A percentile compares a stretch with the other conserved stretches of the same genome.
Conservation (phyloP, 192 early-diverging fungal species). For the Gigaspora rosea region DNA sequence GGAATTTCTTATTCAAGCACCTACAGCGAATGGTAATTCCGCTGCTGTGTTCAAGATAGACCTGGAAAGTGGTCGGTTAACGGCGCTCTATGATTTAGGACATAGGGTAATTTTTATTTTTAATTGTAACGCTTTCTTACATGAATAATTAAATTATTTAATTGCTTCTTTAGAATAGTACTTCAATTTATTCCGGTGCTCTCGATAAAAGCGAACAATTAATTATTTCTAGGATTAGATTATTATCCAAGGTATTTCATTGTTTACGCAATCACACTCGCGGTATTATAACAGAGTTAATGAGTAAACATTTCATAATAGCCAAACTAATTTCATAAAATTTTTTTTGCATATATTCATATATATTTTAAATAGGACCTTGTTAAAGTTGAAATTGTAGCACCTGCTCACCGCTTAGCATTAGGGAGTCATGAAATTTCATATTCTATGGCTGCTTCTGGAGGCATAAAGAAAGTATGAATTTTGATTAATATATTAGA, state of each 20-base stretch:
- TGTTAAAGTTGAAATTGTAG: constrained; percentile 18
- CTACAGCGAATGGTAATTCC: constrained; percentile 8
- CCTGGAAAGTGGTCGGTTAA: constrained; percentile 1
- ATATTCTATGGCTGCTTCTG: not conserved
- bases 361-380: not conserved
- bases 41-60: constrained; percentile 28
- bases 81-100: constrained; percentile 20
- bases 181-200: constrained; percentile 17
- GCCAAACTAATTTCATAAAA: too few relatives aligned
- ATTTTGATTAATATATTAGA: not conserved
- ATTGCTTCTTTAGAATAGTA: constrained; percentile 10
- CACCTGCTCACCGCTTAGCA: not conserved
- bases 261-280: too few relatives aligned
- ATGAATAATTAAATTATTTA: not conserved
- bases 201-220: constrained; percentile 16
- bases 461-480: constrained; percentile 9
- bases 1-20: constrained; percentile 24
- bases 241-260: constrained; percentile 1
- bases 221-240: constrained; percentile 12
- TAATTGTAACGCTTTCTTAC: not conserved
- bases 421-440: not conserved
- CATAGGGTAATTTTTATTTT: constrained; percentile 6
- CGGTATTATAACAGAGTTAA: too few relatives aligned
- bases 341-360: too few relatives aligned
- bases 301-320: too few relatives aligned